Conservation (phyloP, 257 asterid genomes). For the Solanum bukasovii region DNA sequence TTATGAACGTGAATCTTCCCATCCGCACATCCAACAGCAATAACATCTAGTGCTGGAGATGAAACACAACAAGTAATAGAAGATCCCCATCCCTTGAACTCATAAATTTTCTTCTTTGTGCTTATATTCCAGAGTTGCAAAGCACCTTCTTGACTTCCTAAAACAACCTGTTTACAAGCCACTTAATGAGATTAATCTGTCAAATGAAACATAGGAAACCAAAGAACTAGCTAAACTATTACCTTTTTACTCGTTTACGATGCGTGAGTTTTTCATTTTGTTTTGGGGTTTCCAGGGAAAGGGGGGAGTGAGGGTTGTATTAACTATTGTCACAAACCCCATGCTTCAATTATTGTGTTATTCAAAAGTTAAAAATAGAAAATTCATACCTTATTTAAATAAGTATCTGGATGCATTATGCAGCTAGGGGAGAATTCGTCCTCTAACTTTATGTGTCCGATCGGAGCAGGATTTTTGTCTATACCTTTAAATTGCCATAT, state of each 20-base stretch:
- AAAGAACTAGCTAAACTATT: neutral
- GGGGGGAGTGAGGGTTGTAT: neutral
- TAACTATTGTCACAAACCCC: neutral
- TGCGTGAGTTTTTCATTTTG: neutral
- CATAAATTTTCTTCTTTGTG: conserved; percentile 66
- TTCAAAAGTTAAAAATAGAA: neutral
- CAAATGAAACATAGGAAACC: neutral
- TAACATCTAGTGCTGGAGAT: conserved; percentile 89
- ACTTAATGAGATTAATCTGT: conserved; percentile 4
- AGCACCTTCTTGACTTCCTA: conserved; percentile 81
- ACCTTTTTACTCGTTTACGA: neutral
- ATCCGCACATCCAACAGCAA: conserved; percentile 81
- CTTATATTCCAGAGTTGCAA: conserved; percentile 88
- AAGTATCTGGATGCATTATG: conserved; percentile 94
- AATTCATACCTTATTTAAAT: conserved; percentile 65
- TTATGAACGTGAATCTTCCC: conserved; percentile 86
- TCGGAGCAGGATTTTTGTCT: conserved; percentile 45
- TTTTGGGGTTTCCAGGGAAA: neutral
- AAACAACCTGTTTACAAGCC: conserved; percentile 42
- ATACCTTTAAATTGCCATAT: conserved; percentile 81
- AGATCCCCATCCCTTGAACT: conserved; percentile 75
- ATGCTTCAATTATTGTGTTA: neutral
- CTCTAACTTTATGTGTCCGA: conserved; percentile 55
- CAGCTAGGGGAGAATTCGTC: conserved; percentile 71
- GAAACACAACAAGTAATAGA: conserved; percentile 68